These are phyloP conservation scores for Hamamelis virginiana DNA, from an alignment of 164 flowering plant species.

Conservation along the genomic window DNA sequence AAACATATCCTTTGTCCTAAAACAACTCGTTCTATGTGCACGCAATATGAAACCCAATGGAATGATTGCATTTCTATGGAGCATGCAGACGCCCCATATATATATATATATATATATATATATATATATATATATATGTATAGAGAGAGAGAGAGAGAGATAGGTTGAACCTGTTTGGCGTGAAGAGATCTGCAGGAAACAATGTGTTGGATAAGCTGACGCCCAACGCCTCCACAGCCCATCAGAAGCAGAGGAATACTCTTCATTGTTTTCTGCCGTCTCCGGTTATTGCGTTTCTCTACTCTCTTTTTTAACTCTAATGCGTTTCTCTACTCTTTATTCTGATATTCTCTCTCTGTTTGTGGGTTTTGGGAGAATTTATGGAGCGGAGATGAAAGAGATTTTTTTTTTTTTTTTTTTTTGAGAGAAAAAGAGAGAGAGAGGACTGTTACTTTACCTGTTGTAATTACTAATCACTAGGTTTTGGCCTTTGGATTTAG, in stretches of 20 bases:
- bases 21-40: too few species aligned
- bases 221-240: conserved; percentile 92
- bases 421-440: too few species aligned
- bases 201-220: conserved; percentile 82
- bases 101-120: not conserved
- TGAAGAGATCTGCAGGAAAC: conserved; percentile 72
- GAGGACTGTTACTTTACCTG: too few species aligned
- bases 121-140: too few species aligned
- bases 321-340: not conserved
- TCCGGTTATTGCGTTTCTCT: not conserved
- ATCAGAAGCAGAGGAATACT: conserved; percentile 57
- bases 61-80: not conserved
- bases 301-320: not conserved
- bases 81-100: not conserved
- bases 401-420: too few species aligned
- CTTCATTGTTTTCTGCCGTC: conserved; percentile 38
- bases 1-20: too few species aligned
- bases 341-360: not conserved
- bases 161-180: conserved; percentile 50
- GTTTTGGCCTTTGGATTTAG: too few species aligned
- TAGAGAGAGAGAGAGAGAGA: too few species aligned
- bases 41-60: too few species aligned
- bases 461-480: too few species aligned
- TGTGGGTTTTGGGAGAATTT: too few species aligned
- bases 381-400: too few species aligned